A percentile compares a stretch with the other conserved stretches of the same genome.
These are phyloP conservation scores for Fusarium staphyleae DNA, from an alignment of 2,329 filamentous ascomycete species.

Conservation along the genomic window DNA sequence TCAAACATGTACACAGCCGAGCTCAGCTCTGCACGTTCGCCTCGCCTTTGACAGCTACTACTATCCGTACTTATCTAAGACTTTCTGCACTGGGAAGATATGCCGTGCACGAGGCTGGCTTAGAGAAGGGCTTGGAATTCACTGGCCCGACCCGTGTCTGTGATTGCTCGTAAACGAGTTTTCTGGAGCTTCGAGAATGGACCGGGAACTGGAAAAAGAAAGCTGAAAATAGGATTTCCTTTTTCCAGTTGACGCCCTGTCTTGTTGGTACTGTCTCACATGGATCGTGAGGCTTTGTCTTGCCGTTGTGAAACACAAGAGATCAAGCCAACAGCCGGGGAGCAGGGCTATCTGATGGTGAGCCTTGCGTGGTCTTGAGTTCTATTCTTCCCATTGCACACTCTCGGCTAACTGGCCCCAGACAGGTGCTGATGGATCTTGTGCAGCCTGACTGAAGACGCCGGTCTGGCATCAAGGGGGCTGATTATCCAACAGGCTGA, in stretches of 20 bases:
- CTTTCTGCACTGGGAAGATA: constrained; percentile 3
- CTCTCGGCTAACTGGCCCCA: background rate
- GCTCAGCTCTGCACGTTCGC: constrained; percentile 4
- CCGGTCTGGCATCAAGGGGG: constrained; percentile 5
- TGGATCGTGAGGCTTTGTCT: constrained; percentile 23
- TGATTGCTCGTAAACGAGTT: constrained; percentile 9
- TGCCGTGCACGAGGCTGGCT: constrained; percentile 30
- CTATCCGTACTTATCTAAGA: no score
- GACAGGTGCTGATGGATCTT: constrained; percentile 4
- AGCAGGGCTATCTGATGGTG: background rate
- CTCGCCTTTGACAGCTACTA: constrained; percentile 6
- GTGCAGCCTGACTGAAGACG: constrained; percentile 11
- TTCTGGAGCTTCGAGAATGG: constrained; percentile 27
- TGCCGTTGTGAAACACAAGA: constrained; percentile 9
- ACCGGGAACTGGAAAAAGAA: constrained; percentile 8
- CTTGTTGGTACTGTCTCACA: constrained; percentile 16
- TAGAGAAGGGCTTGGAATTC: constrained; percentile 8
- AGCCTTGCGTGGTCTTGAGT: no score
- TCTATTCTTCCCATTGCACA: no score
- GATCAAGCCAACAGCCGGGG: constrained; percentile 24
- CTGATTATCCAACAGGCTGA: constrained; percentile 9
- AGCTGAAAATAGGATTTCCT: constrained; percentile 4
- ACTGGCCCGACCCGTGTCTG: constrained; percentile 3
- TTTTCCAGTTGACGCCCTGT: constrained; percentile 1
- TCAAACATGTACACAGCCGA: background rate